Base-by-base conservation (phyloP, 2,329 filamentous ascomycete genomes). In the Fusarium oxysporum region DNA sequence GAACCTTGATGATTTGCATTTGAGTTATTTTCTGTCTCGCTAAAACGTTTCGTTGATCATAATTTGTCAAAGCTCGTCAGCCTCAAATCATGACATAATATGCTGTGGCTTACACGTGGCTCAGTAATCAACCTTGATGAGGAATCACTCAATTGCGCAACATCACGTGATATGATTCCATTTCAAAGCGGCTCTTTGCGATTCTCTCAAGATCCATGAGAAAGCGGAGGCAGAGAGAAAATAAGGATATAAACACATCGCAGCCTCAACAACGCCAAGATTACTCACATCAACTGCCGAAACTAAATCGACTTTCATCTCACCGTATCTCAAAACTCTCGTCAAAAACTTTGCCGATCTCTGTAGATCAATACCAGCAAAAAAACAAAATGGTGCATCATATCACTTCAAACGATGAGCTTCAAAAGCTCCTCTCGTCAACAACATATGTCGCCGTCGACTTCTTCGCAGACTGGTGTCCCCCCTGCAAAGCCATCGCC, bases 391-490 rank as follows among this genome's bases (percentile, higher is more conserved):
- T 77, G 63, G 72, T 81, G 58, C 78, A 80, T 57, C 67, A 81
- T 67, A 77, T 82, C 69, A 73, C 68, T 32, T 76, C 80, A 16
- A 47, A 68, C 19, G 71, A 73, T 1, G 78, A 85, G 67, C 80
- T 86, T 63, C 70, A 82, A 23, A 57, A 79, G 25, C 79, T 86
- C 43, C 76, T 86, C 68, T 55, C 77, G 3, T 78, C 80, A 40
- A 83, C 79, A 58, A 84, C 81, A 47, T 82, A 84, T 77, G 83
- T 85, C 62, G 80, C 81, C 48, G 79, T 87, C 64, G 85, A 87
- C 80, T 87, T 87, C 78, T 86, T 82, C 76, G 86, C 86, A 14
- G 82, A 83, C 76, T 88, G 86, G 86, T 88, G 86, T 69, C 82
- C 82, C 2, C 86, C 86, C 5, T 88, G 86, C 82, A 84, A 84